Conservation (phyloP, 768 basidiomycete species). For the Rhizopogon salebrosus region DNA sequence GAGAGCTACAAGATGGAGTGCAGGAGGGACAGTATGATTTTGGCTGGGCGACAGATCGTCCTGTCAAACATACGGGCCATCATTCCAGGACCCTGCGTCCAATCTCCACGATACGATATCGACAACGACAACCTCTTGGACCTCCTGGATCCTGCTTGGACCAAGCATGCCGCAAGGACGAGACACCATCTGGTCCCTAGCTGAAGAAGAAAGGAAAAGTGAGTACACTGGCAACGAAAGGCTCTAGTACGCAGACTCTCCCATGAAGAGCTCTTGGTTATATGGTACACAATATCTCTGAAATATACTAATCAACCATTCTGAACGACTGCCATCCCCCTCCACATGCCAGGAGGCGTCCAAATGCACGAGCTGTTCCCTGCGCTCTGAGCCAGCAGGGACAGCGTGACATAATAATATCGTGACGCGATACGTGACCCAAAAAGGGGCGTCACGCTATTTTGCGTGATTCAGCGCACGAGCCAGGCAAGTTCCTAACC, state of each 20-base stretch:
- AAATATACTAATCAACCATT: not conserved
- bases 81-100: not conserved
- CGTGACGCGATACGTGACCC: constrained; percentile 19
- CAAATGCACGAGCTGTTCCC: not conserved
- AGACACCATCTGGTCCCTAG: not conserved
- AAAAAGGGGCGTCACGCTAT: constrained; percentile 25
- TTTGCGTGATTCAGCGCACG: not conserved
- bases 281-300: not conserved
- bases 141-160: not conserved
- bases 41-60: constrained; percentile 12
- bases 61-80: not conserved
- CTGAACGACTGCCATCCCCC: not conserved
- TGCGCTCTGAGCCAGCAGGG: constrained; percentile 3
- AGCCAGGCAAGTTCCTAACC: constrained; percentile 26
- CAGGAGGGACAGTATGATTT: not conserved
- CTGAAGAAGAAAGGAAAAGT: not conserved
- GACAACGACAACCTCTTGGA: not conserved
- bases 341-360: not conserved
- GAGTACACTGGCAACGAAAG: not conserved
- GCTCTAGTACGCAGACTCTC: not conserved
- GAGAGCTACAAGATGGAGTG: not conserved
- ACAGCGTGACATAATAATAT: constrained; percentile 6
- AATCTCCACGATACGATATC: not conserved
- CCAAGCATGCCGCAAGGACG: not conserved
- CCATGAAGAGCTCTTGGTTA: not conserved